Evolutionary conservation across 495 filamentous ascomycete genomes (phyloP).

Genomic region (Daldinia caldariorum): DNA sequence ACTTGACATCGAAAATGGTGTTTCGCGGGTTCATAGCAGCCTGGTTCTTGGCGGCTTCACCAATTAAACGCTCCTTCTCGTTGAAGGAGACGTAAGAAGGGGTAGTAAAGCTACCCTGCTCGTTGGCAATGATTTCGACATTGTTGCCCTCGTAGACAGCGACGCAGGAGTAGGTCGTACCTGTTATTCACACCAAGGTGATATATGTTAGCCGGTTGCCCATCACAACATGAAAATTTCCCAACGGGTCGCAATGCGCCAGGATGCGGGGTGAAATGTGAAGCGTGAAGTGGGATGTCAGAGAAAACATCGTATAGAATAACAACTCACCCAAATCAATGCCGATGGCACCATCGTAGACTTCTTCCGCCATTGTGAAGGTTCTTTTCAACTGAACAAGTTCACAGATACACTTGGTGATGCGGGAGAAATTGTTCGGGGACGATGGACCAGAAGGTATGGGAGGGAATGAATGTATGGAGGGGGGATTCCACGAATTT

Average conservation of each 20-base stretch:
- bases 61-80: conserved; percentile 96
- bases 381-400: conserved; percentile 29
- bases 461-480: conserved; percentile 31
- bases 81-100: conserved; percentile 99
- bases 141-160: conserved; percentile 99
- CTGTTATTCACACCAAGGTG: conserved; percentile 57
- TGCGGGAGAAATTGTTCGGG: conserved; percentile 26
- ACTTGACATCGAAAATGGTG: conserved; percentile 99
- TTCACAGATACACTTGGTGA: conserved; percentile 20
- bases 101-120: conserved; percentile 98
- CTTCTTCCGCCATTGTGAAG: conserved; percentile 85
- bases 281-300: too few species aligned
- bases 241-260: conserved; percentile 29
- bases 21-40: conserved; percentile 98
- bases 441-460: conserved; percentile 32
- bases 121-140: conserved; percentile 99
- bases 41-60: conserved; percentile 99
- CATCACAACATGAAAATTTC: conserved; percentile 23
- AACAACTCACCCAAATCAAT: conserved; percentile 91
- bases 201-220: conserved; percentile 10
- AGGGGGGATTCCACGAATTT: conserved; percentile 38
- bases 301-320: conserved; percentile 9
- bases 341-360: conserved; percentile 99
- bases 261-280: conserved; percentile 4
- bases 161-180: conserved; percentile 99